Percentiles rank a stretch among this genome's conserved stretches.
These are phyloP conservation scores for Neophaeococcomyces aloes DNA, from an alignment of 2,329 filamentous ascomycete genomes.

Conservation along the genomic window DNA sequence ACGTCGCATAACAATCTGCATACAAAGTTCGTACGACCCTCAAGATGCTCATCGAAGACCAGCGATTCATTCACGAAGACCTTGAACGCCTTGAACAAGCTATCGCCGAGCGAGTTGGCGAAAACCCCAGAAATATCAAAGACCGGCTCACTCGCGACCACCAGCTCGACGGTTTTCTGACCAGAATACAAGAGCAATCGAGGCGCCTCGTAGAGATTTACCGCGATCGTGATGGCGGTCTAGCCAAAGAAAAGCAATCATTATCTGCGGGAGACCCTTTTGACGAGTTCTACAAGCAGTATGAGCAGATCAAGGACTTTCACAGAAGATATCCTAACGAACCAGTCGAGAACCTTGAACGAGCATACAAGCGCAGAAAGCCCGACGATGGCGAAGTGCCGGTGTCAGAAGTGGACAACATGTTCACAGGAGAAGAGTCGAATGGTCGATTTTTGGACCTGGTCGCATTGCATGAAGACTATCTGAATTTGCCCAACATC, in stretches of 20 bases:
- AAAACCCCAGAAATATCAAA: constrained; percentile 83
- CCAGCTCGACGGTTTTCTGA: constrained; percentile 75
- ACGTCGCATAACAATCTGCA: too few relatives aligned
- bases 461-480: constrained; percentile 71
- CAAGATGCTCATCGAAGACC: constrained; percentile 76
- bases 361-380: constrained; percentile 67
- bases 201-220: constrained; percentile 72
- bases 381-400: constrained; percentile 54
- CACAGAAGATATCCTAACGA: constrained; percentile 89
- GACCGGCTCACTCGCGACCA: constrained; percentile 85
- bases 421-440: constrained; percentile 93
- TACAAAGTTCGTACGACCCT: background rate
- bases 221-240: constrained; percentile 61
- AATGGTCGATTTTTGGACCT: constrained; percentile 90
- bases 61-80: constrained; percentile 90
- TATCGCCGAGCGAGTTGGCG: constrained; percentile 74
- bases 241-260: constrained; percentile 68
- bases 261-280: constrained; percentile 79
- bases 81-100: constrained; percentile 91
- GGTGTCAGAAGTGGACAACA: constrained; percentile 65
- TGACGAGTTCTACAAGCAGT: constrained; percentile 80
- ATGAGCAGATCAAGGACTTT: constrained; percentile 71
- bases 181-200: constrained; percentile 80
- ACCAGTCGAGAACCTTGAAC: constrained; percentile 87
- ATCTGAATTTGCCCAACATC: constrained; percentile 76